phyloP scores from a whole-genome alignment of 2,329 filamentous ascomycete genomes.

The Aspergillus arachidicola region DNA sequence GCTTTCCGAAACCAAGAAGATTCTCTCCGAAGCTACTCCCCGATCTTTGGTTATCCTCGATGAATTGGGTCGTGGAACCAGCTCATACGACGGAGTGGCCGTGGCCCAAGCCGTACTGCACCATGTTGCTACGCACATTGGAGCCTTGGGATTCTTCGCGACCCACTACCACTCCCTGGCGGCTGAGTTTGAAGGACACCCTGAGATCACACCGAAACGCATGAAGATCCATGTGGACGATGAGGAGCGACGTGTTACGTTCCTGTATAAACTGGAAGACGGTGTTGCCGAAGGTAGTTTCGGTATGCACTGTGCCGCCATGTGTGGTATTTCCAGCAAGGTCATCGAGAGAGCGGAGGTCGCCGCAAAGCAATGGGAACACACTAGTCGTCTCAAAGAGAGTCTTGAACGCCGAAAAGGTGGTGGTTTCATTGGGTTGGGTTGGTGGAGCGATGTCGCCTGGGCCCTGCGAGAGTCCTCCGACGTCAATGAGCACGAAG shows the following conservation, averaged over 20 bases:
- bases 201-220: conserved; percentile 80
- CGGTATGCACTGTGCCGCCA: conserved; percentile 97
- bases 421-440: conserved; percentile 80
- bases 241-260: conserved; percentile 81
- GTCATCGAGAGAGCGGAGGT: conserved; percentile 86
- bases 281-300: conserved; percentile 96
- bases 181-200: conserved; percentile 84
- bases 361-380: conserved; percentile 91
- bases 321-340: conserved; percentile 87
- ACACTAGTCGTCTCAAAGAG: conserved; percentile 87
- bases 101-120: conserved; percentile 97
- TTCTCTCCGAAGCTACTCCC: conserved; percentile 88
- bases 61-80: conserved; percentile 91
- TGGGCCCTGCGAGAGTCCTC: conserved; percentile 66
- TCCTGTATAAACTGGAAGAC: conserved; percentile 90
- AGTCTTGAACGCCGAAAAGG: conserved; percentile 79
- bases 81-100: conserved; percentile 92
- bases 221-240: conserved; percentile 97
- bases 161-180: conserved; percentile 96
- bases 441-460: conserved; percentile 83
- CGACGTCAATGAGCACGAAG: conserved; percentile 31
- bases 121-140: conserved; percentile 89
- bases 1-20: conserved; percentile 96
- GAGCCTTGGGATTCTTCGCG: conserved; percentile 93
- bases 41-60: conserved; percentile 95